These are phyloP conservation scores for Leccinum variicolor DNA, from an alignment of 768 basidiomycete species.

Conservation along the genomic window DNA sequence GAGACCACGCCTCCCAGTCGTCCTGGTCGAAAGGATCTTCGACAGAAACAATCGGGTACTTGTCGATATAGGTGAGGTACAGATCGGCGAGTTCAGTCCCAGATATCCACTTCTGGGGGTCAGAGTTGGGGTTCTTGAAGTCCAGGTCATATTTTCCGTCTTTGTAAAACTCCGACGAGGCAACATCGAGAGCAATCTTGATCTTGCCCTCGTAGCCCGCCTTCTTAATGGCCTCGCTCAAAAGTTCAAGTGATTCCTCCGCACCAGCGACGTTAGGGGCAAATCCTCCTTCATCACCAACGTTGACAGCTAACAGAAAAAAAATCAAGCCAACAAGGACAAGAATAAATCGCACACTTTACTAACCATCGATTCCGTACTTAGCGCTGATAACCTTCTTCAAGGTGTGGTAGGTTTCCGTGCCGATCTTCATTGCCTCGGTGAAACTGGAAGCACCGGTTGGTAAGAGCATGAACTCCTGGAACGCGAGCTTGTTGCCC, in stretches of 20 bases:
- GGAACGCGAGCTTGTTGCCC: constrained; percentile 99
- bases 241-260: constrained; percentile 95
- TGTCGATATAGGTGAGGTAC: constrained; percentile 81
- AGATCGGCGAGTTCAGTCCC: constrained; percentile 90
- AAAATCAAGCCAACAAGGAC: constrained; percentile 1
- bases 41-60: constrained; percentile 94
- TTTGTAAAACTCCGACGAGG: constrained; percentile 99
- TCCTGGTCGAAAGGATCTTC: constrained; percentile 99
- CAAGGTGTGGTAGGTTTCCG: constrained; percentile 95
- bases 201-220: constrained; percentile 99
- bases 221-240: constrained; percentile 94
- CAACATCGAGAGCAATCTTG: constrained; percentile 97
- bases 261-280: constrained; percentile 97
- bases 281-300: constrained; percentile 99
- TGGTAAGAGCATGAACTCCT: constrained; percentile 99
- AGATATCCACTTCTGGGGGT: constrained; percentile 93
- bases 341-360: background rate
- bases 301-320: constrained; percentile 77
- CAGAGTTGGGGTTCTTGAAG: constrained; percentile 99
- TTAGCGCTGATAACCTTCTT: constrained; percentile 99
- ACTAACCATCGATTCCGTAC: constrained; percentile 95
- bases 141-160: constrained; percentile 99
- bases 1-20: constrained; percentile 97
- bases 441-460: constrained; percentile 89
- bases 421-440: constrained; percentile 98